A percentile compares a stretch with the other conserved stretches of the same genome.
Evolutionary conservation across 2,329 filamentous ascomycete genomes (phyloP).

Genomic region (Sporothrix sp.): DNA sequence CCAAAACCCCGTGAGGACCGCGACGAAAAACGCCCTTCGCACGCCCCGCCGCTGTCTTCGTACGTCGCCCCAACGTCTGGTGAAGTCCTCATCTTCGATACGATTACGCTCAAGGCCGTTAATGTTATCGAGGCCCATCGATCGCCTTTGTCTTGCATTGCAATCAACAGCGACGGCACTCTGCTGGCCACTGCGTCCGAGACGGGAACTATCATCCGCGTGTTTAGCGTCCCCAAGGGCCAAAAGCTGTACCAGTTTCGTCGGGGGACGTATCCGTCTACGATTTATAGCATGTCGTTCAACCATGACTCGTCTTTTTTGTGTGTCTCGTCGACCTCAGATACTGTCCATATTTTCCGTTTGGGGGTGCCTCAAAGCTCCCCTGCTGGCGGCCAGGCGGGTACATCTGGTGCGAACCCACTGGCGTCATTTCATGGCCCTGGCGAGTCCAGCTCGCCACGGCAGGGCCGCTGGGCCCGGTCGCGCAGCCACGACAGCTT

Average conservation of each 20-base stretch:
- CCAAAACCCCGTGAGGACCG: conserved; percentile 59
- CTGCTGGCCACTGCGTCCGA: conserved; percentile 90
- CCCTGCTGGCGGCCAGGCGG: conserved; percentile 9
- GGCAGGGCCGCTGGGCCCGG: conserved; percentile 43
- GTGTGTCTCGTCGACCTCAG: conserved; percentile 90
- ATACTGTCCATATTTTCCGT: conserved; percentile 95
- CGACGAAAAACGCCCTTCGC: conserved; percentile 54
- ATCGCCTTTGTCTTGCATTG: conserved; percentile 80
- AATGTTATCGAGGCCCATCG: conserved; percentile 95
- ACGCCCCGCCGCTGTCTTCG: conserved; percentile 71
- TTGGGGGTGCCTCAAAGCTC: conserved; percentile 43
- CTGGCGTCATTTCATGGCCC: not conserved
- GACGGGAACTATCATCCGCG: conserved; percentile 92
- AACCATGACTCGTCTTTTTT: conserved; percentile 88
- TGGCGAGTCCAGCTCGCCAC: conserved; percentile 30
- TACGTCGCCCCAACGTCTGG: conserved; percentile 79
- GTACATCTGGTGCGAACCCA: not conserved
- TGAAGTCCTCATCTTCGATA: conserved; percentile 88
- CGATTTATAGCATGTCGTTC: conserved; percentile 98
- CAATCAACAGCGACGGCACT: conserved; percentile 86
- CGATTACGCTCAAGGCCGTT: conserved; percentile 77
- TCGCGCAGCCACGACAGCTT: conserved; percentile 46
- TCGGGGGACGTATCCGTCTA: conserved; percentile 86
- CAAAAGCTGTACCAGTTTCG: conserved; percentile 95
- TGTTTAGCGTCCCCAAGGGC: conserved; percentile 84